Evolutionary conservation across 2,329 filamentous ascomycete species (phyloP).

Genomic region (Neurospora sp.): DNA sequence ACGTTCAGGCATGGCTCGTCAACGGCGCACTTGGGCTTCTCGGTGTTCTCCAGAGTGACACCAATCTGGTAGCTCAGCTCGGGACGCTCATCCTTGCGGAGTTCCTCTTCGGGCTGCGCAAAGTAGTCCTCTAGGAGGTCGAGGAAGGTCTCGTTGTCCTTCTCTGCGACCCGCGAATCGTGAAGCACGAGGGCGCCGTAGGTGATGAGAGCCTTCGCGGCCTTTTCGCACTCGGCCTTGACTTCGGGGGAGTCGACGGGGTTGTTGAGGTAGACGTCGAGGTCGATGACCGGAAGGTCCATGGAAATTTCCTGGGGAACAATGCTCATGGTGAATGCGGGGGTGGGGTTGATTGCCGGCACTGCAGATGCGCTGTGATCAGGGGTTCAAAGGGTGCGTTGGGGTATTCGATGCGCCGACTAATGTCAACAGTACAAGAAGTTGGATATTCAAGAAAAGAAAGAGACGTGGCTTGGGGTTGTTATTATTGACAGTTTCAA

Average conservation of each 20-base stretch:
- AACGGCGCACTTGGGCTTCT: conserved; percentile 54
- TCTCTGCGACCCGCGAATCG: conserved; percentile 47
- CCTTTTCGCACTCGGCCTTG: conserved; percentile 41
- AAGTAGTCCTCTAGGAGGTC: conserved; percentile 58
- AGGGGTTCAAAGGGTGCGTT: background rate
- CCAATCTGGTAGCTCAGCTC: conserved; percentile 52
- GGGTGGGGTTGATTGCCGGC: background rate
- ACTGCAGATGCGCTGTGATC: background rate
- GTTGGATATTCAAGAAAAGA: background rate
- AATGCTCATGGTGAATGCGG: background rate
- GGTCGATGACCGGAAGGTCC: conserved; percentile 51
- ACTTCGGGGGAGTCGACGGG: conserved; percentile 33
- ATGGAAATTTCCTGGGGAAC: conserved; percentile 26
- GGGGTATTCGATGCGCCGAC: background rate
- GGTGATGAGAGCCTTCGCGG: conserved; percentile 46
- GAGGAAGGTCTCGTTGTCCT: conserved; percentile 47
- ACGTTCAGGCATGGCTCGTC: conserved; percentile 51
- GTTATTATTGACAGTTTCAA: background rate
- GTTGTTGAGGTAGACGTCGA: conserved; percentile 44
- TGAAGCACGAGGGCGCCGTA: conserved; percentile 52
- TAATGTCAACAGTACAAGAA: background rate
- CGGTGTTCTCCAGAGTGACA: conserved; percentile 53
- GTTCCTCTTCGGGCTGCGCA: conserved; percentile 39
- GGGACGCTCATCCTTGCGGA: conserved; percentile 44
- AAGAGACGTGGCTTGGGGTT: background rate